Evolutionary conservation across 2,329 filamentous ascomycete genomes (phyloP).

Genomic region (Aaosphaeria arxii): DNA sequence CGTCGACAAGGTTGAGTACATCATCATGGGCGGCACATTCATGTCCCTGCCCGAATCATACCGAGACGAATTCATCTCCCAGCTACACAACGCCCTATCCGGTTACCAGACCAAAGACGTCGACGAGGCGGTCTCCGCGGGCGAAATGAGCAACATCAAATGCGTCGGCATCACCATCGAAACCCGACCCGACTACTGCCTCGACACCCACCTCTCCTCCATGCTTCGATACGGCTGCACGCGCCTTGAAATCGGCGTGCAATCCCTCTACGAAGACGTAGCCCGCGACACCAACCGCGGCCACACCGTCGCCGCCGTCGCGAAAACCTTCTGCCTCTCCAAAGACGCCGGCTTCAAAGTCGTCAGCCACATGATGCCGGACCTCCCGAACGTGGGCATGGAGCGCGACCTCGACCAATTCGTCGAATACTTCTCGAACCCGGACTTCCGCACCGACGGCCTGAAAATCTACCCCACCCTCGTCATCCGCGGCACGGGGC

Average conservation of each 20-base stretch:
- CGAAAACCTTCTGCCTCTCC: slow-evolving; percentile 93
- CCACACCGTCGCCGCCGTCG: slow-evolving; percentile 91
- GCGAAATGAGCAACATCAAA: slow-evolving; percentile 95
- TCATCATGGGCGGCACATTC: slow-evolving; percentile 99
- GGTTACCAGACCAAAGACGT: slow-evolving; percentile 94
- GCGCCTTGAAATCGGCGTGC: slow-evolving; percentile 88
- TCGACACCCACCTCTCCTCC: slow-evolving; percentile 89
- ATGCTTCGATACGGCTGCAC: slow-evolving; percentile 99
- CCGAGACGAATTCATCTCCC: slow-evolving; percentile 88
- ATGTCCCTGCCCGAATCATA: slow-evolving; percentile 93
- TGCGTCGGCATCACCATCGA: slow-evolving; percentile 99
- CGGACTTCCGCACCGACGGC: slow-evolving; percentile 91
- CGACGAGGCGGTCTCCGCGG: slow-evolving; percentile 90
- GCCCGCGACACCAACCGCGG: slow-evolving; percentile 97
- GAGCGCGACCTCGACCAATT: slow-evolving; percentile 97
- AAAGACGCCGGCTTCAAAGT: slow-evolving; percentile 99
- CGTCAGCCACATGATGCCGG: slow-evolving; percentile 99
- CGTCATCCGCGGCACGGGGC: slow-evolving; percentile 90
- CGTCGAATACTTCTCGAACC: slow-evolving; percentile 95
- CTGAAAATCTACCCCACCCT: slow-evolving; percentile 98
- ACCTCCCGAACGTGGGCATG: slow-evolving; percentile 96
- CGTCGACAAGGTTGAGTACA: slow-evolving; percentile 99
- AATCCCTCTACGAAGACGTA: slow-evolving; percentile 96
- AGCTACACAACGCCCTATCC: slow-evolving; percentile 93
- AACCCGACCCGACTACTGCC: slow-evolving; percentile 92